Evolutionary conservation across 1,139 yeast genomes (phyloP).

Genomic region (Kodamaea alishanica): DNA sequence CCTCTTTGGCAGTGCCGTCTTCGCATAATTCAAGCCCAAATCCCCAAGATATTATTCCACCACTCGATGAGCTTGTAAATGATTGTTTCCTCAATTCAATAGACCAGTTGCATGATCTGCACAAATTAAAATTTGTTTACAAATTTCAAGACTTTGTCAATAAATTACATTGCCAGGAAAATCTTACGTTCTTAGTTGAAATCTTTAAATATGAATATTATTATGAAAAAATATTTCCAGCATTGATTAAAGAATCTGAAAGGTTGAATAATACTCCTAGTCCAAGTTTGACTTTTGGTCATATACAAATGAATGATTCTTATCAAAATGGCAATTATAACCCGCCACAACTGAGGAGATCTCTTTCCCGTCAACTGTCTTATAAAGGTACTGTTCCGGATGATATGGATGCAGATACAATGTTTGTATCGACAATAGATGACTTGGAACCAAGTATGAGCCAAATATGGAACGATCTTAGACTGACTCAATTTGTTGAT

Average conservation of each 20-base stretch:
- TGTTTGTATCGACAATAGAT: conserved; percentile 33
- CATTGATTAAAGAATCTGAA: conserved; percentile 6
- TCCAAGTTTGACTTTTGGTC: conserved; percentile 7
- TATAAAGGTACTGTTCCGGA: too few species aligned
- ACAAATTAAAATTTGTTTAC: conserved; percentile 9
- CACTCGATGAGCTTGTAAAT: conserved; percentile 20
- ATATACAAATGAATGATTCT: too few species aligned
- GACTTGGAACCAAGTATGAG: conserved; percentile 21
- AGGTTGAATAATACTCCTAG: conserved; percentile 18
- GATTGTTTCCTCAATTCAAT: conserved; percentile 21
- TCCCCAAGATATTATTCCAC: conserved; percentile 3
- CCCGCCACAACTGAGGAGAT: too few species aligned
- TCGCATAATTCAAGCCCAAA: conserved; percentile 1
- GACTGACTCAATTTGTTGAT: conserved; percentile 7
- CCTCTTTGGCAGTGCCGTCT: not conserved
- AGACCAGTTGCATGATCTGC: conserved; percentile 12
- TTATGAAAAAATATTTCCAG: conserved; percentile 22
- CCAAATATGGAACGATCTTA: conserved; percentile 29
- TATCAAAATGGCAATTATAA: too few species aligned
- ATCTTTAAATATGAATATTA: conserved; percentile 39
- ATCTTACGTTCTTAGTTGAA: conserved; percentile 42
- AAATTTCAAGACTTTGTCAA: conserved; percentile 16
- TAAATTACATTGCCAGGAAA: conserved; percentile 42
- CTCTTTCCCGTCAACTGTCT: too few species aligned
- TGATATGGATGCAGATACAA: conserved; percentile 14